These are phyloP conservation scores for Petrea volubilis DNA, from an alignment of 257 asterid genomes.

Conservation along the genomic window DNA sequence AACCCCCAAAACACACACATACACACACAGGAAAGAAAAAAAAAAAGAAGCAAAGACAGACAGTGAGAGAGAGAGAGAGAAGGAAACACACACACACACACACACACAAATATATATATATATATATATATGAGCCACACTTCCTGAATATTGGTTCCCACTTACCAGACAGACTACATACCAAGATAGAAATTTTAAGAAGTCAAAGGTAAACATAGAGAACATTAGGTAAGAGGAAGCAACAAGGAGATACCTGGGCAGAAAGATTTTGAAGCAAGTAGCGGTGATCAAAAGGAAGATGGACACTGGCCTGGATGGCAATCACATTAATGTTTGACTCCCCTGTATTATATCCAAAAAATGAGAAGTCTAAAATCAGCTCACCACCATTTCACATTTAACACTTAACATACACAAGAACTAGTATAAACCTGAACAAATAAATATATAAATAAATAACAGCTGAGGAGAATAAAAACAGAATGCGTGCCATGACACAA, in stretches of 20 bases:
- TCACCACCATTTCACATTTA: not conserved
- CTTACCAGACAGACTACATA: slow-evolving; percentile 5
- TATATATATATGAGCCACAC: no score
- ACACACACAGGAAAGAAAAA: no score
- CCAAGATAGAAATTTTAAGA: not conserved
- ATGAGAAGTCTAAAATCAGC: slow-evolving; percentile 24
- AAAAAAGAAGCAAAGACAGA: no score
- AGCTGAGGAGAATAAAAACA: no score
- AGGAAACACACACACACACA: no score
- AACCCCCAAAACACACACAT: no score
- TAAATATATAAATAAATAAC: no score
- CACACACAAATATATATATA: no score
- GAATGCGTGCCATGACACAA: not conserved
- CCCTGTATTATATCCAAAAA: slow-evolving; percentile 49
- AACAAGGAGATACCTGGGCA: slow-evolving; percentile 57
- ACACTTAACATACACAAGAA: not conserved
- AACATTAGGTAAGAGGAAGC: slow-evolving; percentile 2
- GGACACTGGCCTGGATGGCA: slow-evolving; percentile 87
- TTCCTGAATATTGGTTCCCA: not conserved
- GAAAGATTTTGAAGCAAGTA: slow-evolving; percentile 91
- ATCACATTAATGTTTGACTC: slow-evolving; percentile 61
- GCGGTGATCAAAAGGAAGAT: slow-evolving; percentile 76
- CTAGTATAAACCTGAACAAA: not conserved
- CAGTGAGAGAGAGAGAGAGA: no score
- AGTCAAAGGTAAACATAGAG: not conserved